These are phyloP conservation scores for Inosperma sp. DNA, from an alignment of 768 basidiomycete genomes.

Conservation along the genomic window DNA sequence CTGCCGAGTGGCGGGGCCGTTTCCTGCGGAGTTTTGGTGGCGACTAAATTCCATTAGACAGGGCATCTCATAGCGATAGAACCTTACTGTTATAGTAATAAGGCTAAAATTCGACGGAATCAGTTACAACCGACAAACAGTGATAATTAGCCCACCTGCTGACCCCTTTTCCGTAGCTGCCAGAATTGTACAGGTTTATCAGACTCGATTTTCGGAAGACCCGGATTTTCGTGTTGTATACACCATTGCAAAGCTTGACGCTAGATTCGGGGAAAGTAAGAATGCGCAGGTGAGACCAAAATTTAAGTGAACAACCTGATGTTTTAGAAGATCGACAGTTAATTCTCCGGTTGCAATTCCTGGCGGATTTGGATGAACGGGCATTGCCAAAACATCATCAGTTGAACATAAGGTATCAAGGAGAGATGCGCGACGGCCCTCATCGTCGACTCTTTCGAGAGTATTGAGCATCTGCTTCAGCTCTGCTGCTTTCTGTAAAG, in stretches of 20 bases:
- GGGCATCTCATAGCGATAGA: neutral
- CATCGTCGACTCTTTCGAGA: constrained; percentile 76
- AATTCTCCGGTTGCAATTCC: constrained; percentile 62
- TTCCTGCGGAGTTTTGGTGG: constrained; percentile 75
- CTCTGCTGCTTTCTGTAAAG: constrained; percentile 57
- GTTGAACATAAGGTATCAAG: constrained; percentile 64
- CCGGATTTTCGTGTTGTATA: constrained; percentile 73
- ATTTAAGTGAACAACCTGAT: constrained; percentile 49
- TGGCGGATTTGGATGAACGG: constrained; percentile 68
- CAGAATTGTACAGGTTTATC: constrained; percentile 89
- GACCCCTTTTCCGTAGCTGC: constrained; percentile 57
- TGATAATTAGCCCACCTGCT: constrained; percentile 41
- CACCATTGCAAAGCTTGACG: constrained; percentile 86
- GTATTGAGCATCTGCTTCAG: constrained; percentile 58
- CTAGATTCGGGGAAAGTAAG: constrained; percentile 32
- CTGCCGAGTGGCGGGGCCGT: constrained; percentile 61
- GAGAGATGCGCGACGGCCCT: constrained; percentile 63
- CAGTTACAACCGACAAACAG: neutral
- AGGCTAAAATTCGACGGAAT: constrained; percentile 28
- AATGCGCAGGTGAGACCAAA: neutral
- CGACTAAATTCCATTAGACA: constrained; percentile 42
- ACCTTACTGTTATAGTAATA: constrained; percentile 67
- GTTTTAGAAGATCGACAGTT: constrained; percentile 69
- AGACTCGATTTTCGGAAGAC: constrained; percentile 55
- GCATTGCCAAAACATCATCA: constrained; percentile 69